A percentile compares a stretch with the other conserved stretches of the same genome.
phyloP scores from a whole-genome alignment of 1,139 yeast species.

The Geotrichum macrosporum region DNA sequence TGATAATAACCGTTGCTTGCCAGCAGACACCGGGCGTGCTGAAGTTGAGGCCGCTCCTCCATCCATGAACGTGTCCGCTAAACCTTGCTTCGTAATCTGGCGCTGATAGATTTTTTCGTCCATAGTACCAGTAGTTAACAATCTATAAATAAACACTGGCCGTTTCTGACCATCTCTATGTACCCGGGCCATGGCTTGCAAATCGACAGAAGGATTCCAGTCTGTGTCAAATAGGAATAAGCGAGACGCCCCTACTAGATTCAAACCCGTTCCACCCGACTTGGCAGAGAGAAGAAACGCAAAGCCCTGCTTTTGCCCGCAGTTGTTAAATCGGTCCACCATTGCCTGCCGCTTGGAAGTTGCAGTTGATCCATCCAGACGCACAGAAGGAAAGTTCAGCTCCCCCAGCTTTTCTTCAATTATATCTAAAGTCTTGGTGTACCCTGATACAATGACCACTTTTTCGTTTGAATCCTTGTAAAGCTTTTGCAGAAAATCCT shows the following conservation, averaged over 20 bases:
- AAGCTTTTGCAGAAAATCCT: conserved; percentile 32
- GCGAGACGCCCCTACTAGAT: conserved; percentile 85
- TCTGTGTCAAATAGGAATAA: conserved; percentile 81
- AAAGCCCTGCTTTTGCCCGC: conserved; percentile 44
- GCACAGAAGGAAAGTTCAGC: conserved; percentile 48
- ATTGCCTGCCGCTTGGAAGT: conserved; percentile 57
- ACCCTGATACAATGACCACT: conserved; percentile 81
- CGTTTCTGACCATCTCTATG: conserved; percentile 87
- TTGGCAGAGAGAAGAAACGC: conserved; percentile 81
- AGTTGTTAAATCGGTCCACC: conserved; percentile 65
- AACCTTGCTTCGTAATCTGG: conserved; percentile 78
- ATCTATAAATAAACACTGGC: conserved; percentile 76
- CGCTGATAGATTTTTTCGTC: conserved; percentile 94
- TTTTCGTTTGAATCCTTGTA: conserved; percentile 53
- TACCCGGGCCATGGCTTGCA: conserved; percentile 94
- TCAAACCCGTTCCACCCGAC: conserved; percentile 93
- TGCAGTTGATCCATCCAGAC: conserved; percentile 86
- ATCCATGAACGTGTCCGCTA: conserved; percentile 76
- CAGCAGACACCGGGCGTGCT: conserved; percentile 15
- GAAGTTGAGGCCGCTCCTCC: conserved; percentile 23
- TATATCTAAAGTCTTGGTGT: conserved; percentile 80
- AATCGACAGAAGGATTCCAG: conserved; percentile 91
- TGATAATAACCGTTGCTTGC: conserved; percentile 8
- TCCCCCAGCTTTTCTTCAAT: conserved; percentile 55
- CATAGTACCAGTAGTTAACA: conserved; percentile 71